Percentiles rank a stretch among this genome's conserved stretches.
Evolutionary conservation across 176 grass and related monocot species (phyloP).

Genomic region (Zoysia japonica): DNA sequence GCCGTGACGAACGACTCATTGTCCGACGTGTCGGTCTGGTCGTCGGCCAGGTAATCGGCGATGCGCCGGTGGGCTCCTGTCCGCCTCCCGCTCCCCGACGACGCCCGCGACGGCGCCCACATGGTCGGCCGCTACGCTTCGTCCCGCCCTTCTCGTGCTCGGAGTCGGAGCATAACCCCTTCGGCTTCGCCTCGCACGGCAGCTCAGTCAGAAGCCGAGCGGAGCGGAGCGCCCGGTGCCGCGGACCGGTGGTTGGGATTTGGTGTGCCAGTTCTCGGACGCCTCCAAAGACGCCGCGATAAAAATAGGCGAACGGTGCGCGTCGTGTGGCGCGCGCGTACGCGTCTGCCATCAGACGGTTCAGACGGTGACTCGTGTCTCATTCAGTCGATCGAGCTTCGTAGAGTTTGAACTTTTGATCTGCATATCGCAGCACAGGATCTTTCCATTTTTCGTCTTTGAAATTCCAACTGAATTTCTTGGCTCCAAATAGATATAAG

Average conservation of each 20-base stretch:
- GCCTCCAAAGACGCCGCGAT: conserved; percentile 22
- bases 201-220: not conserved
- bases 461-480: not conserved
- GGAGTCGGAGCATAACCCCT: not conserved
- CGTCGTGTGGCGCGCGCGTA: conserved; percentile 16
- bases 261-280: conserved; percentile 30
- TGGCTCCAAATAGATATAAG: not conserved
- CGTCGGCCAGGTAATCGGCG: conserved; percentile 75
- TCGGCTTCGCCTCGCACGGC: not conserved
- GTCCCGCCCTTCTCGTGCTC: not conserved
- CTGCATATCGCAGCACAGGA: not conserved
- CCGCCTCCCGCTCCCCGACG: conserved; percentile 51
- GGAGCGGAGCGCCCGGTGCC: not conserved
- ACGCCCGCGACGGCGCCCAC: conserved; percentile 68
- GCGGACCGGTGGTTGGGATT: conserved; percentile 46
- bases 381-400: not conserved
- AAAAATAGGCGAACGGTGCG: conserved; percentile 32
- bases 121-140: conserved; percentile 30
- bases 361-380: not conserved
- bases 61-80: conserved; percentile 64
- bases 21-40: conserved; percentile 71
- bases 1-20: conserved; percentile 74
- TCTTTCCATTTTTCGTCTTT: not conserved
- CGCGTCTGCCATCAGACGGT: not conserved
- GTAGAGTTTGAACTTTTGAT: not conserved